A percentile compares a stretch with the other conserved stretches of the same genome.
Evolutionary conservation across 257 asterid genomes (phyloP).

Genomic region (Asclepias syriaca): DNA sequence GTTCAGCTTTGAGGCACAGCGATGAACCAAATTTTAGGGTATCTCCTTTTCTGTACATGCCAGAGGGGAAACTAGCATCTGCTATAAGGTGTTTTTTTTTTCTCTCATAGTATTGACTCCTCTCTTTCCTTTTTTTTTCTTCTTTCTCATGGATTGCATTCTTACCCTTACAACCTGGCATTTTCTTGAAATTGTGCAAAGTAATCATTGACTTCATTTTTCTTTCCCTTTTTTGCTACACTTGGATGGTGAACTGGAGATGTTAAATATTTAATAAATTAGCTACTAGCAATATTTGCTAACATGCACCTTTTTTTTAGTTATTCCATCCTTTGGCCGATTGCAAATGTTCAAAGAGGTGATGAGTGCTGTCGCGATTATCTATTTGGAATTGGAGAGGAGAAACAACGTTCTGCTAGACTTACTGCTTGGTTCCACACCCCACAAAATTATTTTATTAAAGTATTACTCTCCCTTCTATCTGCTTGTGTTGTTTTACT

Average conservation of each 20-base stretch:
- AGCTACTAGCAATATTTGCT: constrained; percentile 11
- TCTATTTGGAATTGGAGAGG: constrained; percentile 85
- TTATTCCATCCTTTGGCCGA: constrained; percentile 89
- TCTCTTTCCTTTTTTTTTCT: neutral
- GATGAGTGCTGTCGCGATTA: constrained; percentile 91
- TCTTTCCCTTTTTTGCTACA: neutral
- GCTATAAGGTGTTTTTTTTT: constrained; percentile 86
- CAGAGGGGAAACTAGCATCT: constrained; percentile 83
- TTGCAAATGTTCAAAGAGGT: constrained; percentile 45
- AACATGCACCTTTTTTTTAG: constrained; percentile 36
- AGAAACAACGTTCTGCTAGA: constrained; percentile 90
- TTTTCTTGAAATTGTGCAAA: neutral
- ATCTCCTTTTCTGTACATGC: constrained; percentile 96
- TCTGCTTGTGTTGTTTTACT: neutral
- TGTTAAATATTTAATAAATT: neutral
- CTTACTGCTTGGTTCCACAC: constrained; percentile 99
- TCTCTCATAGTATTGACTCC: constrained; percentile 23
- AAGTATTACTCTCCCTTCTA: constrained; percentile 36
- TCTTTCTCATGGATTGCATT: neutral
- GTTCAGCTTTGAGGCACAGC: constrained; percentile 94
- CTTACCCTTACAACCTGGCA: neutral
- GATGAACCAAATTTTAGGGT: constrained; percentile 85
- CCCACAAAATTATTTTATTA: constrained; percentile 69
- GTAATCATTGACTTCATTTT: neutral
- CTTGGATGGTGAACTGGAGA: constrained; percentile 1